phyloP scores from a whole-genome alignment of 2,329 filamentous ascomycete species.

The Xylaria sp. region DNA sequence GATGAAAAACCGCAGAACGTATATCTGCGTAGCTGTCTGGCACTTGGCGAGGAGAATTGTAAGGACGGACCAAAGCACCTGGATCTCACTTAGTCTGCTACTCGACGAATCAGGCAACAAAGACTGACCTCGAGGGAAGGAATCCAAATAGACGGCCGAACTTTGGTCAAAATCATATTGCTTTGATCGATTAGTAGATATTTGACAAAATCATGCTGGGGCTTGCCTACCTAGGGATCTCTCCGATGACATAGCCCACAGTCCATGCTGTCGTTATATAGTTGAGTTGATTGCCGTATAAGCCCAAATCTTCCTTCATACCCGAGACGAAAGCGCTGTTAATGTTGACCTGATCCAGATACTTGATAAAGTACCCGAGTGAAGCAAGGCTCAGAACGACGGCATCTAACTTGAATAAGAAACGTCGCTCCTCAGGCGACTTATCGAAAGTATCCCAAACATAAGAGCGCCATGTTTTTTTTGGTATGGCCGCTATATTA shows the following conservation, averaged over 20 bases:
- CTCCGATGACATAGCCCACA: constrained; percentile 48
- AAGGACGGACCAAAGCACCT: constrained; percentile 48
- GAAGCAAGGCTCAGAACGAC: constrained; percentile 54
- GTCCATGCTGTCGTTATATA: constrained; percentile 49
- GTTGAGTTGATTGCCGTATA: constrained; percentile 55
- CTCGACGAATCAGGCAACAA: no score
- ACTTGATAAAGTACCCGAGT: constrained; percentile 57
- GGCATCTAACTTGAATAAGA: constrained; percentile 57
- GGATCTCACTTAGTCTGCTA: background rate
- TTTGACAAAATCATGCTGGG: no score
- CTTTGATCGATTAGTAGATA: constrained; percentile 38
- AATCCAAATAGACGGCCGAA: constrained; percentile 53
- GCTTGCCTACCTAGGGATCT: constrained; percentile 46
- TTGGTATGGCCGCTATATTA: constrained; percentile 43
- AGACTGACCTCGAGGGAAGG: constrained; percentile 48
- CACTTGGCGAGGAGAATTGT: constrained; percentile 51
- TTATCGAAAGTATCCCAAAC: constrained; percentile 62
- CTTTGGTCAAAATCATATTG: constrained; percentile 50
- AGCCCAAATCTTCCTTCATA: constrained; percentile 56
- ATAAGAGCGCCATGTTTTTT: constrained; percentile 58
- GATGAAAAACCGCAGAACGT: constrained; percentile 52
- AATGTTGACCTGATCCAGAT: constrained; percentile 51
- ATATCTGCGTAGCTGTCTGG: constrained; percentile 49
- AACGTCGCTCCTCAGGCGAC: constrained; percentile 53
- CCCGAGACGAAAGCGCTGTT: constrained; percentile 59